These are phyloP conservation scores for Mallotus nudiflorus DNA, from an alignment of 345 rosid genomes.

Conservation along the genomic window DNA sequence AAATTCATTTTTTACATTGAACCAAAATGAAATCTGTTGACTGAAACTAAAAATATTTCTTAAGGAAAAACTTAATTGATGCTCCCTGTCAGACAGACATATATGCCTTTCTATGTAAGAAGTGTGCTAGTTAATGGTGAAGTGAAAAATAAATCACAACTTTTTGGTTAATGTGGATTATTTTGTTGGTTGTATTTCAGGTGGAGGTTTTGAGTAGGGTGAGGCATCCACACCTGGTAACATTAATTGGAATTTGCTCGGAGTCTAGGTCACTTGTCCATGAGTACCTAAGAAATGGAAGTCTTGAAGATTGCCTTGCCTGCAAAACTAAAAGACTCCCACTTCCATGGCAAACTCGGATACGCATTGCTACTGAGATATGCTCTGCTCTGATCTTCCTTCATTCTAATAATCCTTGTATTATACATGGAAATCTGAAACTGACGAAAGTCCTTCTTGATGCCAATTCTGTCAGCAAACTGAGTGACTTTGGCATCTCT, in stretches of 20 bases:
- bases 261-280: constrained; percentile 76
- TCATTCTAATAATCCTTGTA: constrained; percentile 73
- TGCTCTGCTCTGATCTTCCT: constrained; percentile 87
- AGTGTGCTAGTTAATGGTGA: background rate
- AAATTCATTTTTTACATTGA: background rate
- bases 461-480: constrained; percentile 61
- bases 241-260: constrained; percentile 71
- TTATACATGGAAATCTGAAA: constrained; percentile 77
- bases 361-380: constrained; percentile 61
- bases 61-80: background rate
- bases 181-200: constrained; percentile 33
- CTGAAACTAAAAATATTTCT: constrained; percentile 1
- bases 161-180: background rate
- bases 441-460: constrained; percentile 83
- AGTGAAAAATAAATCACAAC: background rate
- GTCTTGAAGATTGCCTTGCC: constrained; percentile 69
- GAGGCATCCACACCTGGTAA: constrained; percentile 87
- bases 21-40: background rate
- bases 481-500: constrained; percentile 64
- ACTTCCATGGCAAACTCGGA: constrained; percentile 69
- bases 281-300: constrained; percentile 72
- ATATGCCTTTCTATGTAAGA: background rate
- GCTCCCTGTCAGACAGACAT: background rate
- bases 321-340: constrained; percentile 48
- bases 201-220: constrained; percentile 73